Percentiles rank a stretch among this genome's conserved stretches.
These are phyloP conservation scores for Hypoxylon rickii DNA, from an alignment of 495 filamentous ascomycete species.

Conservation along the genomic window DNA sequence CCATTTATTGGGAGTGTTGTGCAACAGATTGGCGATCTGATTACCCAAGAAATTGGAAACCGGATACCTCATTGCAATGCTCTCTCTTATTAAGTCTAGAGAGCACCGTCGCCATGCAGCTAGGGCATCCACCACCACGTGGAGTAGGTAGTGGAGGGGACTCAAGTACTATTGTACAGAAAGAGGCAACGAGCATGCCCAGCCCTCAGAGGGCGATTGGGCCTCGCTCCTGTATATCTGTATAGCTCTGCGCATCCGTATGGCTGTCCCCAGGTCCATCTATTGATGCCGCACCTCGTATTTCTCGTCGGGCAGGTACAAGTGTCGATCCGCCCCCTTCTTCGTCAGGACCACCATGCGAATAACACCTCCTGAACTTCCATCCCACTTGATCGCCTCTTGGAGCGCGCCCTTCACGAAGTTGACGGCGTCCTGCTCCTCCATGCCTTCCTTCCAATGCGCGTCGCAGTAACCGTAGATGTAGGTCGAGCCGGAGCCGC, in stretches of 20 bases:
- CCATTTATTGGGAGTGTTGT: slow-evolving; percentile 10
- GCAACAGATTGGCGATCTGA: slow-evolving; percentile 18
- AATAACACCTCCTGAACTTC: slow-evolving; percentile 97
- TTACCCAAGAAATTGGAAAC: slow-evolving; percentile 20
- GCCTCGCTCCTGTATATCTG: not conserved
- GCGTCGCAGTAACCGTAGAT: slow-evolving; percentile 99
- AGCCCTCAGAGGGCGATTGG: slow-evolving; percentile 21
- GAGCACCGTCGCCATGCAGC: slow-evolving; percentile 1
- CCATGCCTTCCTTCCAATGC: slow-evolving; percentile 95
- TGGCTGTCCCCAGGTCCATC: slow-evolving; percentile 13
- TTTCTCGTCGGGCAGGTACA: slow-evolving; percentile 86
- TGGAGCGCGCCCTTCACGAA: slow-evolving; percentile 89
- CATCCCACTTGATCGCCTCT: slow-evolving; percentile 98
- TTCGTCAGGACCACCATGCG: slow-evolving; percentile 92
- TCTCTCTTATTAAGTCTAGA: slow-evolving; percentile 23
- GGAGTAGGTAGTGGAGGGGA: too few species aligned
- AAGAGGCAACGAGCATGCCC: slow-evolving; percentile 24
- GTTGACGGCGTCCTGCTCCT: slow-evolving; percentile 84
- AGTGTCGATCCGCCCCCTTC: slow-evolving; percentile 82
- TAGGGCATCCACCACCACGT: slow-evolving; percentile 13
- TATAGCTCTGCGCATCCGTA: too few species aligned
- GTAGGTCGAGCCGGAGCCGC: slow-evolving; percentile 96
- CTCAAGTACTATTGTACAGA: slow-evolving; percentile 39
- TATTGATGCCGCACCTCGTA: slow-evolving; percentile 62
- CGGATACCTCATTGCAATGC: slow-evolving; percentile 13